Conservation (phyloP, 179 eudicot genomes). For the Nepenthes alata region DNA sequence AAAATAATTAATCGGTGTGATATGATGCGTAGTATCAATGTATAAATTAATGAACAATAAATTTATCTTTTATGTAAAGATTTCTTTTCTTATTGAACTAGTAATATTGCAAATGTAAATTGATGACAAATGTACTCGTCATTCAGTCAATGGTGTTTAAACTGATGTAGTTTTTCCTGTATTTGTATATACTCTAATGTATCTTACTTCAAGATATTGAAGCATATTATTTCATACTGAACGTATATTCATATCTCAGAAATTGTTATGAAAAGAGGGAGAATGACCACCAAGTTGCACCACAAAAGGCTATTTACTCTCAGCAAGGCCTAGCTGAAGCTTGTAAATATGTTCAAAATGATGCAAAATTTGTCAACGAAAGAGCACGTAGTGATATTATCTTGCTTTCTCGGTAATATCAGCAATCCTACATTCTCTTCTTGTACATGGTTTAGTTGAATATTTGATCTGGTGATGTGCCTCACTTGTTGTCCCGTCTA, state of each 20-base stretch:
- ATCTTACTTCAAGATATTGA: background rate
- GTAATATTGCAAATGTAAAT: too few relatives aligned
- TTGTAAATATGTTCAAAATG: slow-evolving; percentile 58
- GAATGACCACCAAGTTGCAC: slow-evolving; percentile 22
- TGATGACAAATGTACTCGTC: too few relatives aligned
- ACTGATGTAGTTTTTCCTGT: too few relatives aligned
- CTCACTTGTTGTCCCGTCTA: background rate
- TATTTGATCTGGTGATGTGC: background rate
- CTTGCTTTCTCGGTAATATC: slow-evolving; percentile 77
- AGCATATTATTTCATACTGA: background rate
- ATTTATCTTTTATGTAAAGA: too few relatives aligned
- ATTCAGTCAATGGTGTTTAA: too few relatives aligned
- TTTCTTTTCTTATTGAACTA: too few relatives aligned
- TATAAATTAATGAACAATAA: too few relatives aligned
- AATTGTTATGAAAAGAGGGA: slow-evolving; percentile 18
- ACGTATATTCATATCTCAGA: slow-evolving; percentile 14
- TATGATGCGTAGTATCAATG: too few relatives aligned
- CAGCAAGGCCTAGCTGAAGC: slow-evolving; percentile 60
- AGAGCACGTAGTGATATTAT: slow-evolving; percentile 80
- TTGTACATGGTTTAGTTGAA: background rate
- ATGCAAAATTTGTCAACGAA: slow-evolving; percentile 83
- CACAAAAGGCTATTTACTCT: slow-evolving; percentile 20
- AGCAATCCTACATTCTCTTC: background rate
- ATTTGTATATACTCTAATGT: too few relatives aligned
- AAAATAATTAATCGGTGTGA: too few relatives aligned